phyloP scores from a whole-genome alignment of 495 filamentous ascomycete genomes.

The Penicillium canariense region DNA sequence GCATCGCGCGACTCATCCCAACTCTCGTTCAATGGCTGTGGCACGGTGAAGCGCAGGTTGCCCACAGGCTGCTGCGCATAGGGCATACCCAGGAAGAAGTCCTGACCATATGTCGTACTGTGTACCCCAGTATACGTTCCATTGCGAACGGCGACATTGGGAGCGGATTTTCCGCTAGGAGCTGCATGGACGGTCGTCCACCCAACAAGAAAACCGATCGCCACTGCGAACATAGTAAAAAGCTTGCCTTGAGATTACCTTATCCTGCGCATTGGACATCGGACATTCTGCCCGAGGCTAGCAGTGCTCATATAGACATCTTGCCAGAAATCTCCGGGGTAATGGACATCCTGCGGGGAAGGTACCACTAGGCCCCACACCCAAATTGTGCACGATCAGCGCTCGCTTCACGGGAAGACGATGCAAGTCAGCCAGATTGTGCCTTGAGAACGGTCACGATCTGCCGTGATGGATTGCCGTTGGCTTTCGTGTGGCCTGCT shows the following conservation, averaged over 20 bases:
- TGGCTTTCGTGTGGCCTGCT: neutral
- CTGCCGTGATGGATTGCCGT: conserved; percentile 9
- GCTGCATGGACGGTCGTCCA: conserved; percentile 12
- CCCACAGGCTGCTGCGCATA: conserved; percentile 47
- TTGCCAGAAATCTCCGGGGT: neutral
- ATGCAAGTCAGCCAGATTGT: neutral
- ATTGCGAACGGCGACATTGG: conserved; percentile 29
- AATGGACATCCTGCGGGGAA: conserved; percentile 15
- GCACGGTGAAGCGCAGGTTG: conserved; percentile 46
- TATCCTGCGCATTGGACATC: neutral
- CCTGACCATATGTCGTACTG: conserved; percentile 38
- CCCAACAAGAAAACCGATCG: conserved; percentile 12
- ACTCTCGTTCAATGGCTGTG: conserved; percentile 43
- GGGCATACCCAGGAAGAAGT: conserved; percentile 48
- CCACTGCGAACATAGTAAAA: conserved; percentile 12
- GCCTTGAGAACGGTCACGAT: neutral
- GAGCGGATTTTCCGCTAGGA: conserved; percentile 11
- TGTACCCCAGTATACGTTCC: conserved; percentile 40
- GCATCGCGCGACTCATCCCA: conserved; percentile 40
- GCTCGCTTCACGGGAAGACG: neutral
- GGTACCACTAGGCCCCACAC: conserved; percentile 4
- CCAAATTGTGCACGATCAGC: conserved; percentile 16
- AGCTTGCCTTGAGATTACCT: neutral
- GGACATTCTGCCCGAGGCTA: neutral
- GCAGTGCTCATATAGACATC: neutral